Percentiles rank a stretch among this genome's conserved stretches.
phyloP scores from a whole-genome alignment of 768 basidiomycete species.

The Auricularia cornea region DNA sequence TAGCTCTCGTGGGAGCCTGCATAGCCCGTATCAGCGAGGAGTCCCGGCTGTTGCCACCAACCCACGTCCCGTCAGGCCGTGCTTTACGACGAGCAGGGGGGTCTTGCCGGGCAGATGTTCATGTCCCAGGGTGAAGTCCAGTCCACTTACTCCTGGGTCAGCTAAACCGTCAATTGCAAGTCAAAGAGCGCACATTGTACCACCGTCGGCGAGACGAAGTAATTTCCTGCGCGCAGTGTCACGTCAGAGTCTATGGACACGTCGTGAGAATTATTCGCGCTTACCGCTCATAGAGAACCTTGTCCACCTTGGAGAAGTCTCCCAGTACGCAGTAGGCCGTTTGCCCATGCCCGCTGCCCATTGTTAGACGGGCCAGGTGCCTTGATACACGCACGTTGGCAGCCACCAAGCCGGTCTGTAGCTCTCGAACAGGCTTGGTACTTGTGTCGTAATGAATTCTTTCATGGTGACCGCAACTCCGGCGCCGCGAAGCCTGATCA shows the following conservation, averaged over 20 bases:
- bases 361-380: not conserved
- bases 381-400: conserved; percentile 18
- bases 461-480: not conserved
- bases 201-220: conserved; percentile 32
- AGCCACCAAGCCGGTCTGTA: conserved; percentile 26
- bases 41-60: too few species aligned
- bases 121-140: not conserved
- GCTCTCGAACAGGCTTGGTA: not conserved
- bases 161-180: not conserved
- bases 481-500: not conserved
- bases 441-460: not conserved
- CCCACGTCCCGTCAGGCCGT: conserved; percentile 40
- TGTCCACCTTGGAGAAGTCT: conserved; percentile 29
- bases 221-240: conserved; percentile 18
- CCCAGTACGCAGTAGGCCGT: conserved; percentile 30
- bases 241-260: too few species aligned
- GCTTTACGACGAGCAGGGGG: conserved; percentile 35
- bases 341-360: conserved; percentile 28
- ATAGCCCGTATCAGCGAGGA: conserved; percentile 2
- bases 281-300: conserved; percentile 30
- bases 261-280: conserved; percentile 5
- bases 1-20: conserved; percentile 88
- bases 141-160: not conserved
- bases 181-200: conserved; percentile 28
- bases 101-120: conserved; percentile 26